Base-by-base conservation (phyloP, 2,329 filamentous ascomycete species). In the Trichoderma guizhouense region DNA sequence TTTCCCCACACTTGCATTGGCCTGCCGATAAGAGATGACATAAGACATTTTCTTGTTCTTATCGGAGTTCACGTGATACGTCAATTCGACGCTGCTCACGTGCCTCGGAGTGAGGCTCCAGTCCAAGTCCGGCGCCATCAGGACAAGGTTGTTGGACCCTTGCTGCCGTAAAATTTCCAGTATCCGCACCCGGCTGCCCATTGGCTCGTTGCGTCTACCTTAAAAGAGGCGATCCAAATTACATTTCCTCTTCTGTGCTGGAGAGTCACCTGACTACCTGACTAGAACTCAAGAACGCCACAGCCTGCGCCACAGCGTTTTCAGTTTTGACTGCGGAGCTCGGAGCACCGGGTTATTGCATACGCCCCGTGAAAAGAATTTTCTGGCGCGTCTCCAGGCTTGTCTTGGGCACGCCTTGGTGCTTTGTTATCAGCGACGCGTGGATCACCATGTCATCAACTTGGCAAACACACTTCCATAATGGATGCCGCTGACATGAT, bases 41-140 rank as follows among this genome's bases (percentile, higher is more conserved):
- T 77, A 77, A 76, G 73, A 60, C 5, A 26, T 8, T 62, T 30
- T 2, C 6, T 2, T 36, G 8, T 72, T 73, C 76, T 77, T 30
- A 63, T 28, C 57, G 58, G 26, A 1, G 11, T n/a, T 72, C 74
- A 74, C 53, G 66, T 43, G 55, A 65, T 0, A 28, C 4, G 2
- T 76, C 76, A 9, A 79, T 75, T 72, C 78, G 77, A 36, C 32
- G 71, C 12, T 51, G n/a, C 28, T 65, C 69, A 71, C 69, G 69
- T 71, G 69, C 58, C 51, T 34, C 39, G 34, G 21, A 62, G 32
- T 21, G 12, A 53, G 47, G 47, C 47, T 53, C 11, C 21, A 7
- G 47, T 53, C 47, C 47, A 53, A 53, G 47, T 53, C 47, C 47
- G 47, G 21, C 47, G n/a, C 47, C 47, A 53, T 53, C 47, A 7